phyloP scores from a whole-genome alignment of 2,329 filamentous ascomycete genomes.

The Gyromitra esculenta region DNA sequence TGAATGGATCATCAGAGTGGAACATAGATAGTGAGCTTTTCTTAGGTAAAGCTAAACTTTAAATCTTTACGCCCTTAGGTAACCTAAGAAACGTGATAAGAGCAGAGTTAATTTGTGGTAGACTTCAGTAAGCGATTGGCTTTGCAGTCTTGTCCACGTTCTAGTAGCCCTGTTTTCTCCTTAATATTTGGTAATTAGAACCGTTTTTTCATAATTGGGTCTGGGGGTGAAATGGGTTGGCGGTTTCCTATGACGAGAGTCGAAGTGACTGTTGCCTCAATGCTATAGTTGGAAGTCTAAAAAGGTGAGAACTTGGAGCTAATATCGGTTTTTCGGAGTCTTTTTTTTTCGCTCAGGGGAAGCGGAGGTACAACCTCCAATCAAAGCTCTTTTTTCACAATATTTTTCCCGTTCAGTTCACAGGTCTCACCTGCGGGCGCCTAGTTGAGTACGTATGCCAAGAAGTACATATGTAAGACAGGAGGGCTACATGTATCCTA shows the following conservation, averaged over 20 bases:
- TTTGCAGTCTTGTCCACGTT: background rate
- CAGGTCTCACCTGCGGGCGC: background rate
- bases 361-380: background rate
- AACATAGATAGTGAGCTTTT: background rate
- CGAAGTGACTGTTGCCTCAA: background rate
- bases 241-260: background rate
- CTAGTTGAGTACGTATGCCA: background rate
- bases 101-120: background rate
- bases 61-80: background rate
- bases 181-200: background rate
- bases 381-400: background rate
- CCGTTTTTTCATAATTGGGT: background rate
- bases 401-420: background rate
- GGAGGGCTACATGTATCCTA: background rate
- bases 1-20: background rate
- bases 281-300: background rate
- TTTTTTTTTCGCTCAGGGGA: background rate
- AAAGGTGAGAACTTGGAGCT: too few relatives aligned
- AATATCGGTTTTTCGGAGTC: background rate
- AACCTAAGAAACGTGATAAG: background rate
- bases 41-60: background rate
- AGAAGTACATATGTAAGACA: background rate
- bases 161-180: background rate
- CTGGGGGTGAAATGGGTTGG: background rate
- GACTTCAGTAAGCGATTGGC: background rate